These are phyloP conservation scores for Pythium aphanidermatum DNA, from an alignment of 352 stramenopile genomes.

Conservation along the genomic window DNA sequence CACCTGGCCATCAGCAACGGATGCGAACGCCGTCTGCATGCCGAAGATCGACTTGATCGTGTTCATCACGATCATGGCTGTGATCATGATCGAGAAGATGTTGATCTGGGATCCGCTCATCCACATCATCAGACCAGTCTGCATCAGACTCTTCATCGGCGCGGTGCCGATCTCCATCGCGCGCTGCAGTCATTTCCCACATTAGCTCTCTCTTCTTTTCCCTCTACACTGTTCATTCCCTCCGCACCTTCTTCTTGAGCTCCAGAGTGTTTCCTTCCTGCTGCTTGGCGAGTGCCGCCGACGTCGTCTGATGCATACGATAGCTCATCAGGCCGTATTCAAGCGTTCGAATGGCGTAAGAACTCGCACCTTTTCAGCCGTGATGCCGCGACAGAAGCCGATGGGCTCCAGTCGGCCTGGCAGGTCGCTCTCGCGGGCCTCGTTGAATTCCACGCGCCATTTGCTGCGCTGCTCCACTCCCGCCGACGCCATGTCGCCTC, in stretches of 20 bases:
- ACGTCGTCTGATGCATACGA: constrained; percentile 28
- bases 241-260: constrained; percentile 81
- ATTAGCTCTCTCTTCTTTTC: too few species aligned
- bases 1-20: constrained; percentile 65
- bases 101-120: constrained; percentile 93
- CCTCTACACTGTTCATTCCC: too few species aligned
- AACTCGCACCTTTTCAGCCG: constrained; percentile 42
- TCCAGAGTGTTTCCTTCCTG: constrained; percentile 59
- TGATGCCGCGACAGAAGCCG: constrained; percentile 55
- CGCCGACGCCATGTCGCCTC: constrained; percentile 11
- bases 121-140: constrained; percentile 96
- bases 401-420: constrained; percentile 55
- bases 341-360: not conserved
- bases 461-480: constrained; percentile 33
- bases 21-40: constrained; percentile 73
- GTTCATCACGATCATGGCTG: constrained; percentile 90
- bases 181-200: too few species aligned
- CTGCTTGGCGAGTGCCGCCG: constrained; percentile 53
- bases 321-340: not conserved
- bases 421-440: constrained; percentile 67
- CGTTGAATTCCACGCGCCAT: constrained; percentile 73
- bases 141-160: constrained; percentile 90
- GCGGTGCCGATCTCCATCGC: constrained; percentile 88
- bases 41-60: constrained; percentile 88
- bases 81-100: constrained; percentile 96